Evolutionary conservation across 2,329 filamentous ascomycete species (phyloP), one percentile per base, ranked within the genome.

Genomic region (Rhynchosporium agropyri): DNA sequence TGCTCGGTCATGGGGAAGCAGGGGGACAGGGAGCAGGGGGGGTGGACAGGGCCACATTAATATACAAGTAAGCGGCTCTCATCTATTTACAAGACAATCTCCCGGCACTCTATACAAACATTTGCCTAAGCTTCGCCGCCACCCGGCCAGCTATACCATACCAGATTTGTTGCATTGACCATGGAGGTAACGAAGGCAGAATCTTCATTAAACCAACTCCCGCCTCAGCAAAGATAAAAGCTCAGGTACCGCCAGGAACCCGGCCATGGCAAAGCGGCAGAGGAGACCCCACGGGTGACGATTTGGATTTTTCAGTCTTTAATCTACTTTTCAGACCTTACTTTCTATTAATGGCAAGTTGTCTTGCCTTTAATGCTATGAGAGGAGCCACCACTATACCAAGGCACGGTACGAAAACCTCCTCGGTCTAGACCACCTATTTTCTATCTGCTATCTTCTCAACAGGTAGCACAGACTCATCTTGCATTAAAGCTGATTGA

Each of bases 111-210:
- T 54, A 54, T 63, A 51, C 45, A 58, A 54, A 49, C 42, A 61
- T 65, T 63, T 65, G 63, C 63, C 63, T 65, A 62, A 65, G 60
- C 51, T 63, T 38, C 42, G 8, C 20, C 50, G 20, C 42, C 38
- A 56, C 49, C 51, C 48, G 36, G 33, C 40, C 57, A 55, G 58
- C 60, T 38, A 46, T 31, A 63, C 26, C 45, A 53, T 26, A 63
- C 13, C 26, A 56, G 15, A 57, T 31, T 54, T 33, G 50, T 38
- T 20, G 43, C 33, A 26, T 20, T 45, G 42, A 5, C 33, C 33
- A 36, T 6, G 33, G 33, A 36, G 33, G 26, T 48, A 40, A 36
- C 15, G 36, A 54, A 4, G 9, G 31, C 20, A 40, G 31, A 13
- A 1, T 36, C 13, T 8, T 36, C 43, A 60, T 57, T 53, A 59